phyloP scores from a whole-genome alignment of 768 basidiomycete species.

The Amanita phalloides region DNA sequence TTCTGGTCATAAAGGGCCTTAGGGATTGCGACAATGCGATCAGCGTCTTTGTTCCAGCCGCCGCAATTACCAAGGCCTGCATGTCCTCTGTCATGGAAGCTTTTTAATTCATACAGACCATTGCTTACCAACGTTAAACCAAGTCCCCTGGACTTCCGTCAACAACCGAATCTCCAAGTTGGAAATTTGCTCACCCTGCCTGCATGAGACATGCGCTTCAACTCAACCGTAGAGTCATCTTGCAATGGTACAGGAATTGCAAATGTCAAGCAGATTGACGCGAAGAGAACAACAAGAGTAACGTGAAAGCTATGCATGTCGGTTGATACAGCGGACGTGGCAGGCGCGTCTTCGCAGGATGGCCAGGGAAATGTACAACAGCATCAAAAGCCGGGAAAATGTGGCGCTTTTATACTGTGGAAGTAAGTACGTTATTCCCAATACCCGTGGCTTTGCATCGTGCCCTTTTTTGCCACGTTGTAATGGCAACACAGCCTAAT shows the following conservation, averaged over 20 bases:
- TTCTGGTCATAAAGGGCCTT: constrained; percentile 38
- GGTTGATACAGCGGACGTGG: background rate
- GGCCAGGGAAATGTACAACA: background rate
- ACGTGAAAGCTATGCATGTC: background rate
- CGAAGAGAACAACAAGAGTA: background rate
- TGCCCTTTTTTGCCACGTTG: constrained; percentile 1
- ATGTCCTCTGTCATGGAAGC: background rate
- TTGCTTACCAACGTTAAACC: constrained; percentile 3
- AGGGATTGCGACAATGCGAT: constrained; percentile 55
- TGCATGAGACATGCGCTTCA: background rate
- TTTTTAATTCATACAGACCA: background rate
- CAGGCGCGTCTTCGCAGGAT: background rate
- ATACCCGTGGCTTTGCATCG: constrained; percentile 3
- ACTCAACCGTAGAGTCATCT: background rate
- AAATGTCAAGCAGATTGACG: background rate
- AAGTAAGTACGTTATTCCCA: constrained; percentile 1
- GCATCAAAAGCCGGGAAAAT: background rate
- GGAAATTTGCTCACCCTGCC: background rate
- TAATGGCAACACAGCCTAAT: background rate
- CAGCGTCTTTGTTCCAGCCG: constrained; percentile 29
- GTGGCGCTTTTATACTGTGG: background rate
- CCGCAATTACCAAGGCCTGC: constrained; percentile 56
- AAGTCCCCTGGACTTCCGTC: background rate
- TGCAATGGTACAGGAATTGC: background rate
- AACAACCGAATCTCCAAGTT: background rate